Evolutionary conservation across 345 rosid genomes (phyloP), one percentile per base, ranked within the genome.

Genomic region (Lepidium aucheri): DNA sequence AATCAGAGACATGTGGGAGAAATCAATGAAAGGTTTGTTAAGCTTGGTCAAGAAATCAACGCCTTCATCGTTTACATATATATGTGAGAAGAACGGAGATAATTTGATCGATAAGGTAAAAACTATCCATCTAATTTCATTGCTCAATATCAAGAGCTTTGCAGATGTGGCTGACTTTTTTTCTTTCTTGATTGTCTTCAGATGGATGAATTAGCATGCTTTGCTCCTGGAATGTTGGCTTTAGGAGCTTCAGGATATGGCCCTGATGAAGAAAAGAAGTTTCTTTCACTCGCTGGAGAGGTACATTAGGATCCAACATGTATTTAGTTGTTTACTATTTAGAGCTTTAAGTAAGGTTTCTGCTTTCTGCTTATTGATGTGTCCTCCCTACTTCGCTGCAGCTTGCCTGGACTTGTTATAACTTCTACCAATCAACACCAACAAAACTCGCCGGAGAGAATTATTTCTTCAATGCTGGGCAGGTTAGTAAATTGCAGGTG

Each of bases 141-240:
- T 5, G 2, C 15, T 40, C 47, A 58, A 51, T 3, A 52, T 40
- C 13, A 11, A 70, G 28, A 60, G 47, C 26, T 40, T 63, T 74
- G 26, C 3, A 1, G 32, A 16, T 51, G 62, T 61, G 56, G 66
- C 51, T 61, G 49, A 70, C 53, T 34, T 60, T 36, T 39, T 43
- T 34, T 8, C 42, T 51, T 34, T 36, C 53, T 53, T 32, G 13
- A 60, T 44, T 52, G 33, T 53, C 38, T 73, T 79, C 79, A 94
- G 99, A 94, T 94, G 99, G 99, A 94, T 82, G 99, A 94, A 74
- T 73, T 94, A 66, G 99, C 99, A 9, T 94, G 99, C 84, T 94
- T 94, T 82, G 96, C 89, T 73, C 97, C 99, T 12, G 99, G 99
- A 78, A 94, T 94, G 97, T 67, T 94, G 75, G 99, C 96, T 77